Evolutionary conservation across 306 rosid genomes (phyloP).

Genomic region (Oxytropis ochrocephala): DNA sequence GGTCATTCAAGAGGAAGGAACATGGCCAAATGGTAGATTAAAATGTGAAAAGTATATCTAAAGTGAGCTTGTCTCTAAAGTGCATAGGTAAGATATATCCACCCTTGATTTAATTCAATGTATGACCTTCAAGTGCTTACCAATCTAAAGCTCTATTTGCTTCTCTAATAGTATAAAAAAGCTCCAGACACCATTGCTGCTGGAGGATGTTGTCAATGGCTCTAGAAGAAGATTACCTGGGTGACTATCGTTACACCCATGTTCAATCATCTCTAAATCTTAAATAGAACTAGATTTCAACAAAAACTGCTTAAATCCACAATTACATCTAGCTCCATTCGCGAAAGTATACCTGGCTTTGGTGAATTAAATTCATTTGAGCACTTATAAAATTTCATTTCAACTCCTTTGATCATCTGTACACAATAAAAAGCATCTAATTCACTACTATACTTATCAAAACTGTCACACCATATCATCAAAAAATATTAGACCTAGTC

Average conservation of each 20-base stretch:
- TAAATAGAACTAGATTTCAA: neutral
- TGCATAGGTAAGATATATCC: too few relatives aligned
- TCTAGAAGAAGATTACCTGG: neutral
- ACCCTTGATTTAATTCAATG: too few relatives aligned
- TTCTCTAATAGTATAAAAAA: neutral
- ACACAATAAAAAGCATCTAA: neutral
- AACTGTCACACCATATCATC: too few relatives aligned
- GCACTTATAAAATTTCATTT: neutral
- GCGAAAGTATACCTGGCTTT: neutral
- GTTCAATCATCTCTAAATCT: conserved; percentile 1
- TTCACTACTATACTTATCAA: neutral
- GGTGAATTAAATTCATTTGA: neutral
- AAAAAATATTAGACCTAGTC: too few relatives aligned
- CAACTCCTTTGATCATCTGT: neutral
- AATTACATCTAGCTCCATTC: neutral
- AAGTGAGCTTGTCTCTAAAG: too few relatives aligned
- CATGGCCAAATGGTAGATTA: too few relatives aligned
- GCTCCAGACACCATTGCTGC: neutral
- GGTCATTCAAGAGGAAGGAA: neutral
- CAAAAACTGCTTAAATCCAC: neutral
- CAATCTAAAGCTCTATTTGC: neutral
- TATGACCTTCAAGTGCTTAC: neutral
- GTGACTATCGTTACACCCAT: neutral
- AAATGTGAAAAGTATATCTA: too few relatives aligned
- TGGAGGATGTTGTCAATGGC: neutral